These are phyloP conservation scores for Luffa aegyptiaca DNA, from an alignment of 306 rosid species.

Conservation along the genomic window DNA sequence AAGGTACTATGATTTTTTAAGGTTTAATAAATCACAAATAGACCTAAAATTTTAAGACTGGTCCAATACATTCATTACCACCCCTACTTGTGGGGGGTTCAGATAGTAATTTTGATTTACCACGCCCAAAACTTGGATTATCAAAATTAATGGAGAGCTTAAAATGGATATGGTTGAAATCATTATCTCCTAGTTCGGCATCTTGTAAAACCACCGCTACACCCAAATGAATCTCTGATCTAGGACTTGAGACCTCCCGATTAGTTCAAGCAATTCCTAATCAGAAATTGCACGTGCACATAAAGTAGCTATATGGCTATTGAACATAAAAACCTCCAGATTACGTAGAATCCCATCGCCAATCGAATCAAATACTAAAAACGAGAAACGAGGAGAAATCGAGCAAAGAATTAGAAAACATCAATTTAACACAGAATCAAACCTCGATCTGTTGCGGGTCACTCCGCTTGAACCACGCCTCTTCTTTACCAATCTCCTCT, in stretches of 20 bases:
- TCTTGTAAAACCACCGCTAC: background rate
- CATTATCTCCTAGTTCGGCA: background rate
- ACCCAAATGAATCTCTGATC: background rate
- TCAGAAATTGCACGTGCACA: background rate
- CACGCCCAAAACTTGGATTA: background rate
- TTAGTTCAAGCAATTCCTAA: background rate
- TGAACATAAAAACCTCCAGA: background rate
- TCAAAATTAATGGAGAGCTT: background rate
- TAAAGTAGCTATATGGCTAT: background rate
- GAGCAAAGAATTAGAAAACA: slow-evolving; percentile 8
- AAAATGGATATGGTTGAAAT: background rate
- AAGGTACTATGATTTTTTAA: background rate
- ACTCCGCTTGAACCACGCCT: slow-evolving; percentile 72
- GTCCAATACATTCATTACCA: background rate
- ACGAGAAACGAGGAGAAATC: background rate
- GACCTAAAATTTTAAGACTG: background rate
- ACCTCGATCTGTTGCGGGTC: slow-evolving; percentile 47
- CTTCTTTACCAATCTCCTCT: slow-evolving; percentile 95
- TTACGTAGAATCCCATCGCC: background rate
- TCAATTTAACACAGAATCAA: background rate
- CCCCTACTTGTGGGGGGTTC: background rate
- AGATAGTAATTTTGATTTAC: background rate
- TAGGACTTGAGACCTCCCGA: background rate
- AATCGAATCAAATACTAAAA: background rate
- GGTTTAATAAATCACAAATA: background rate